These are phyloP conservation scores for Fusarium staphyleae DNA, from an alignment of 2,329 filamentous ascomycete species.

Conservation along the genomic window DNA sequence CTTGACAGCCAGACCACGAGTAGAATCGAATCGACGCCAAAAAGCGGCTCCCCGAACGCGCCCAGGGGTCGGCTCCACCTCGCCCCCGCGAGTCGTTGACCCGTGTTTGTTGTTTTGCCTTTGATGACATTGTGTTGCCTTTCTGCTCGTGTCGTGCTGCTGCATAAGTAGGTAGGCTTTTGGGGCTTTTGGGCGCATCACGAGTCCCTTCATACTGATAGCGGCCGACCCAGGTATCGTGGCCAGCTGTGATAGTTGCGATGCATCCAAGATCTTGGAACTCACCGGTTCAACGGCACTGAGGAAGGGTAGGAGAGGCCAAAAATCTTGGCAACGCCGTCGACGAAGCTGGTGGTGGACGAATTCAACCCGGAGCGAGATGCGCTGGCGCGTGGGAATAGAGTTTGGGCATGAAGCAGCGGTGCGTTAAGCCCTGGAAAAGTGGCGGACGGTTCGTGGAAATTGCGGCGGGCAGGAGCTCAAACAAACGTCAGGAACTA, in stretches of 20 bases:
- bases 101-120: neutral
- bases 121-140: slow-evolving; percentile 10
- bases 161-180: too few species aligned
- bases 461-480: slow-evolving; percentile 32
- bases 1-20: slow-evolving; percentile 4
- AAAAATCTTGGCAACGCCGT: slow-evolving; percentile 28
- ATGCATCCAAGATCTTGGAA: slow-evolving; percentile 5
- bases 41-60: slow-evolving; percentile 15
- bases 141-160: neutral
- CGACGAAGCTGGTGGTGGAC: slow-evolving; percentile 17
- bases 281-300: slow-evolving; percentile 22
- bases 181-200: too few species aligned
- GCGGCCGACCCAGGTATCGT: neutral
- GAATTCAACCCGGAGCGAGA: slow-evolving; percentile 2
- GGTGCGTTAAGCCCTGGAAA: slow-evolving; percentile 27
- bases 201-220: too few species aligned
- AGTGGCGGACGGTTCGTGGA: slow-evolving; percentile 30
- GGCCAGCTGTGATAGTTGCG: neutral
- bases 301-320: slow-evolving; percentile 13
- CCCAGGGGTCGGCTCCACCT: slow-evolving; percentile 3
- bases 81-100: slow-evolving; percentile 14
- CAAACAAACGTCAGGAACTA: slow-evolving; percentile 12
- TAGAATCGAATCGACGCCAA: slow-evolving; percentile 15
- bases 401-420: slow-evolving; percentile 41
- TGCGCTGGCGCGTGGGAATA: slow-evolving; percentile 30